These are phyloP conservation scores for Pseudogymnoascus sp. DNA, from an alignment of 2,329 filamentous ascomycete genomes.

Conservation along the genomic window DNA sequence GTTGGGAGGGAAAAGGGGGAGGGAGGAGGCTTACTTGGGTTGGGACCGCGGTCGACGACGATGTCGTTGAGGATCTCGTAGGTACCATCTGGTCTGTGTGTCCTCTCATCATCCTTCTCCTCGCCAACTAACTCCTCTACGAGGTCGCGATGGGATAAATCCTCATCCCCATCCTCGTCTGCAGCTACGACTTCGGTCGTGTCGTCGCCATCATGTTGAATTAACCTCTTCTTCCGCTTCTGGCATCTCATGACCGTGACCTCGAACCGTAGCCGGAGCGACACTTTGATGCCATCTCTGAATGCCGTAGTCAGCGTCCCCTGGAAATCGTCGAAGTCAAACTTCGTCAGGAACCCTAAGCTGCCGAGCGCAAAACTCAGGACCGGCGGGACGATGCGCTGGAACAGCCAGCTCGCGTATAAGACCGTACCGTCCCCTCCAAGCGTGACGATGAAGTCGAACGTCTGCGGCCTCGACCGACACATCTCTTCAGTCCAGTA, in stretches of 20 bases:
- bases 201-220: constrained; percentile 21
- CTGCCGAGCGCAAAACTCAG: constrained; percentile 88
- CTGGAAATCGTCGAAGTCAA: constrained; percentile 74
- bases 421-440: constrained; percentile 96
- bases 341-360: constrained; percentile 91
- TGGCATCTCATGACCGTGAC: constrained; percentile 84
- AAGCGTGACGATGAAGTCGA: constrained; percentile 88
- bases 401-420: constrained; percentile 94
- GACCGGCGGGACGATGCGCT: constrained; percentile 87
- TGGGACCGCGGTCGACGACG: constrained; percentile 91
- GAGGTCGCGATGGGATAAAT: constrained; percentile 51
- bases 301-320: constrained; percentile 66
- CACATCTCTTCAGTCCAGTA: constrained; percentile 84
- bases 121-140: constrained; percentile 87
- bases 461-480: constrained; percentile 68
- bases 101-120: constrained; percentile 74
- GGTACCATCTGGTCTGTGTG: constrained; percentile 75
- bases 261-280: constrained; percentile 81
- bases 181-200: constrained; percentile 1
- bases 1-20: not conserved
- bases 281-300: constrained; percentile 78
- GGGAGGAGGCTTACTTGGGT: constrained; percentile 62
- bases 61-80: constrained; percentile 94
- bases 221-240: constrained; percentile 33
- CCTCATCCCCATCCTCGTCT: constrained; percentile 25